These are phyloP conservation scores for Meira nashicola DNA, from an alignment of 1,284 basidiomycete genomes.

Conservation along the genomic window DNA sequence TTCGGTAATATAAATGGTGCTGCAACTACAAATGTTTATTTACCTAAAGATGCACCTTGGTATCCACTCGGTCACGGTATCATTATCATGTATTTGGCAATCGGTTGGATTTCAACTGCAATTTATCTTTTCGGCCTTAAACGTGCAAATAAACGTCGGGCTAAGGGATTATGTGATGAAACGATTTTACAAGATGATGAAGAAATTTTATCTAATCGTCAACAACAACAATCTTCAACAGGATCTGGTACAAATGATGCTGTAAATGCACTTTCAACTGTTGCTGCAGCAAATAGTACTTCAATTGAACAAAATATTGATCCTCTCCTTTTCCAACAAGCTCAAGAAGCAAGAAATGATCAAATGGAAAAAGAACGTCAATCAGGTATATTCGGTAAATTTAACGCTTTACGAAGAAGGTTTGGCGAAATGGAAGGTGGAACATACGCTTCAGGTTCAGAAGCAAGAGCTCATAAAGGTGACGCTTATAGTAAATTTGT, in stretches of 20 bases:
- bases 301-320: conserved; percentile 15
- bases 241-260: too few relatives aligned
- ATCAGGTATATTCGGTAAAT: conserved; percentile 12
- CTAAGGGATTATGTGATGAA: conserved; percentile 65
- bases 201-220: too few relatives aligned
- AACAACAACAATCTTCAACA: too few relatives aligned
- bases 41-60: conserved; percentile 63
- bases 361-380: not conserved
- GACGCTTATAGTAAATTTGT: conserved; percentile 20
- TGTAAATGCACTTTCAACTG: not conserved
- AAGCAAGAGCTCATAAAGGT: conserved; percentile 35
- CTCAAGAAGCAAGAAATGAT: not conserved
- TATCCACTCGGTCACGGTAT: conserved; percentile 66
- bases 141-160: conserved; percentile 63
- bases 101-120: conserved; percentile 62
- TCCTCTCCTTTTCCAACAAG: conserved; percentile 11
- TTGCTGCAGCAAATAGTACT: conserved; percentile 14
- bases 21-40: conserved; percentile 9
- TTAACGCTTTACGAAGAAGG: conserved; percentile 19
- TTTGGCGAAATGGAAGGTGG: conserved; percentile 27
- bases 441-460: conserved; percentile 30
- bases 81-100: conserved; percentile 66
- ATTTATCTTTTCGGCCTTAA: conserved; percentile 58
- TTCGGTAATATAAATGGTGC: conserved; percentile 50
- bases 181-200: conserved; percentile 56